phyloP scores from a whole-genome alignment of 1,139 yeast species.

The Candida sojae region DNA sequence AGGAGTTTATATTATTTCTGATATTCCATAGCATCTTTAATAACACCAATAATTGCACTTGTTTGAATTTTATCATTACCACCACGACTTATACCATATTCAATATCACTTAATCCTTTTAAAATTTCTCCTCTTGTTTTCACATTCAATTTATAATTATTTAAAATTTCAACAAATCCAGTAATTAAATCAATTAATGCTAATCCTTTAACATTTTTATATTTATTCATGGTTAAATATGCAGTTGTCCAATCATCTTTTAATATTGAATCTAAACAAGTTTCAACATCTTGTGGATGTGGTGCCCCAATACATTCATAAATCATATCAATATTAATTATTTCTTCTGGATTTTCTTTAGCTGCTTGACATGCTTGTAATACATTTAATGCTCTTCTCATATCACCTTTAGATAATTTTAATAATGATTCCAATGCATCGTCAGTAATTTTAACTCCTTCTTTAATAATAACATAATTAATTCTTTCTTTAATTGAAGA shows the following conservation, averaged over 20 bases:
- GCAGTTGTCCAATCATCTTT: slow-evolving; percentile 90
- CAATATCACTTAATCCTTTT: slow-evolving; percentile 79
- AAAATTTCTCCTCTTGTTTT: slow-evolving; percentile 63
- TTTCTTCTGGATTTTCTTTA: slow-evolving; percentile 37
- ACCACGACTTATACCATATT: slow-evolving; percentile 87
- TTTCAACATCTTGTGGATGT: slow-evolving; percentile 79
- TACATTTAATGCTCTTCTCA: slow-evolving; percentile 93
- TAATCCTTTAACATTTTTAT: slow-evolving; percentile 75
- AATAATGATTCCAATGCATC: slow-evolving; percentile 71
- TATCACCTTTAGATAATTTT: slow-evolving; percentile 81
- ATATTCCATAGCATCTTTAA: slow-evolving; percentile 59
- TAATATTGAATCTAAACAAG: slow-evolving; percentile 72
- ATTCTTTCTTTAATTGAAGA: slow-evolving; percentile 70
- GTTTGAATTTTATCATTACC: slow-evolving; percentile 90
- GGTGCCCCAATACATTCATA: slow-evolving; percentile 98
- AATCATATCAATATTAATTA: slow-evolving; percentile 69
- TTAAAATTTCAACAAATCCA: slow-evolving; percentile 72
- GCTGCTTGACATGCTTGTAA: slow-evolving; percentile 93
- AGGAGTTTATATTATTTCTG: slow-evolving; percentile 13
- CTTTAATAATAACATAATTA: slow-evolving; percentile 66
- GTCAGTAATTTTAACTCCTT: slow-evolving; percentile 55
- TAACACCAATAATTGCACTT: slow-evolving; percentile 86
- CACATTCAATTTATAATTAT: slow-evolving; percentile 63
- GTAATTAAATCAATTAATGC: slow-evolving; percentile 84
- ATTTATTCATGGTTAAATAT: slow-evolving; percentile 58